Evolutionary conservation across 805 yeast genomes (phyloP), one percentile per base, ranked within the genome.

Genomic region (Candida yuanshanica): DNA sequence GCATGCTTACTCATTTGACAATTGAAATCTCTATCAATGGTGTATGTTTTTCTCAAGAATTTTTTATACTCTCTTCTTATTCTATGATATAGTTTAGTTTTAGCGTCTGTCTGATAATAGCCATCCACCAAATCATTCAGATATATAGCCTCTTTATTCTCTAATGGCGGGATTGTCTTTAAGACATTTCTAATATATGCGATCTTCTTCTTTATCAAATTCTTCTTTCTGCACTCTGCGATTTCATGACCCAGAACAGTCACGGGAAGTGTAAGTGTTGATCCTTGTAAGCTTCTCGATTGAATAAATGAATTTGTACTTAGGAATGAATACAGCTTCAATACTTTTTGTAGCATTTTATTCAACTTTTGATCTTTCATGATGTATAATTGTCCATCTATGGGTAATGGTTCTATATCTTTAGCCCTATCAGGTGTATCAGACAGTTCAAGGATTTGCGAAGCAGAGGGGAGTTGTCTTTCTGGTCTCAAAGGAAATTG

Each of bases 11-110:
- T 55, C 35, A 39, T 20, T 8, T 6, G 10, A 22, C 47, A 39
- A 17, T 39, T 33, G 22, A 48, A 47, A 2, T 47, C 44, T 25
- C 41, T 33, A 23, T 51, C 53, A 21, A 52, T 44, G 7, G 47
- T 44, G 25, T 46, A 55, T 0, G 52, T 47, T 16, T 38, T 45
- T 29, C 51, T 48, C 36, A 56, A 20, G 36, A 55, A 52, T 26
- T 52, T 50, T 36, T 51, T 52, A 18, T 52, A 52, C 37, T 51
- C 54, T 36, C 55, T 44, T 20, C 49, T 41, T 5, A 52, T 36
- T 27, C 33, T 32, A 2, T 17, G 20, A 5, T 33, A 33, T 10
- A 25, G 10, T 18, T n/a, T 18, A 3, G 34, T 20, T 4, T 29
- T 20, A 1, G 26, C 14, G 2, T 25, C 31, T 5, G 14, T 18